phyloP scores from a whole-genome alignment of 1,284 basidiomycete genomes.

The Austropuccinia psidii region DNA sequence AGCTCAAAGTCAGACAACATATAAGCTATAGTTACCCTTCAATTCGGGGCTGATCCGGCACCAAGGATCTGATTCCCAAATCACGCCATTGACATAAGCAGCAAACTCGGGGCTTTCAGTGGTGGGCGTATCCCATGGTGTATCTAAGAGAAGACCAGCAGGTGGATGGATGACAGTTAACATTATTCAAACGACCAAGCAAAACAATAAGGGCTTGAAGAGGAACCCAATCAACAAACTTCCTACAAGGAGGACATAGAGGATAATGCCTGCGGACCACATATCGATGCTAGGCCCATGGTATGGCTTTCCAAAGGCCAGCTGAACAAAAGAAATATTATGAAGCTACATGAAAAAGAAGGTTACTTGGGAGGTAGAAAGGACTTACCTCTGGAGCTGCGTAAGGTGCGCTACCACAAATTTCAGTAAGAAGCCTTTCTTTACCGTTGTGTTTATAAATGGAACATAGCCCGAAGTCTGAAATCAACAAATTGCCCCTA shows the following conservation, averaged over 20 bases:
- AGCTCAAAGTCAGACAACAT: background rate
- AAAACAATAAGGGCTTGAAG: background rate
- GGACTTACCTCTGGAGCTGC: conserved; percentile 74
- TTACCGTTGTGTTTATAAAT: conserved; percentile 85
- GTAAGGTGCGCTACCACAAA: conserved; percentile 91
- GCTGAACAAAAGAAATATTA: background rate
- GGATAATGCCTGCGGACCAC: conserved; percentile 93
- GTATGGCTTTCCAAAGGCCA: conserved; percentile 55
- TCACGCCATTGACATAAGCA: conserved; percentile 64
- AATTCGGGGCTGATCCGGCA: conserved; percentile 58
- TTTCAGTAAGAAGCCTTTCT: conserved; percentile 66
- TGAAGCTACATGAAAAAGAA: background rate
- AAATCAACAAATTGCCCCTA: conserved; percentile 64
- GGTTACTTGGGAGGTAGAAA: background rate
- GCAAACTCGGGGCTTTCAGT: conserved; percentile 66
- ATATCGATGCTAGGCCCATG: conserved; percentile 86
- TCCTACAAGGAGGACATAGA: conserved; percentile 83
- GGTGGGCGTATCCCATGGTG: conserved; percentile 96
- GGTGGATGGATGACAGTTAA: background rate
- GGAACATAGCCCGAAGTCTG: conserved; percentile 88
- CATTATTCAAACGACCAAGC: background rate
- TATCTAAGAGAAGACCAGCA: conserved; percentile 56
- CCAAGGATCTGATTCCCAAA: conserved; percentile 67
- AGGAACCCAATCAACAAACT: background rate
- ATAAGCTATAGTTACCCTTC: conserved; percentile 44